Evolutionary conservation across 495 filamentous ascomycete genomes (phyloP).

Genomic region (Penicillium paxilli): DNA sequence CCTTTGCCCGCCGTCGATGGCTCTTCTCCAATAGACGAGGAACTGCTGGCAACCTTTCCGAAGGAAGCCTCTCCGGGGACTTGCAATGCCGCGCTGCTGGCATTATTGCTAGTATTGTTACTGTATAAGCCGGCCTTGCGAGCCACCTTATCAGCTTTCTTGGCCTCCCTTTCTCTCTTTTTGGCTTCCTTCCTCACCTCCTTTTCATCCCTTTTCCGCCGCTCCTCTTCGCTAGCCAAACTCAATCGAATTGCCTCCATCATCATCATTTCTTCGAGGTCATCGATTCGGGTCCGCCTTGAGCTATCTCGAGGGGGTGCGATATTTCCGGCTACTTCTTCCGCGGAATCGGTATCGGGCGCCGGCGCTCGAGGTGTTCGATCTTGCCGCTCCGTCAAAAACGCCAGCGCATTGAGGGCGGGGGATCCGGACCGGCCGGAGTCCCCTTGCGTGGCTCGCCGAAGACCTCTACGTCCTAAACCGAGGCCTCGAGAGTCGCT

Average conservation of each 20-base stretch:
- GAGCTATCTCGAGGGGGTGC: constrained; percentile 56
- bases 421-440: constrained; percentile 42
- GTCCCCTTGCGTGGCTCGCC: constrained; percentile 38
- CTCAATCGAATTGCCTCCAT: constrained; percentile 91
- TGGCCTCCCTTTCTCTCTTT: constrained; percentile 78
- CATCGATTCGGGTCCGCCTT: constrained; percentile 70
- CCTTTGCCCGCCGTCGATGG: constrained; percentile 62
- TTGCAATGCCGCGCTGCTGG: constrained; percentile 39
- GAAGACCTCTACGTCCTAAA: constrained; percentile 48
- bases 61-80: constrained; percentile 21
- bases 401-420: constrained; percentile 51
- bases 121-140: constrained; percentile 54
- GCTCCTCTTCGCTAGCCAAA: constrained; percentile 86
- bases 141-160: constrained; percentile 70
- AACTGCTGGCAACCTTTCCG: constrained; percentile 35
- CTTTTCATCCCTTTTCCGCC: constrained; percentile 78
- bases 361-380: constrained; percentile 16
- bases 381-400: constrained; percentile 47
- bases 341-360: constrained; percentile 38
- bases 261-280: constrained; percentile 98
- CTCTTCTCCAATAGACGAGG: constrained; percentile 42
- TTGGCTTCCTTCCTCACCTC: constrained; percentile 78
- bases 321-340: constrained; percentile 44
- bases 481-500: constrained; percentile 47
- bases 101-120: constrained; percentile 47